A percentile compares a stretch with the other conserved stretches of the same genome.
These are phyloP conservation scores for Aspergillus unguis DNA, from an alignment of 2,329 filamentous ascomycete species.

Conservation along the genomic window DNA sequence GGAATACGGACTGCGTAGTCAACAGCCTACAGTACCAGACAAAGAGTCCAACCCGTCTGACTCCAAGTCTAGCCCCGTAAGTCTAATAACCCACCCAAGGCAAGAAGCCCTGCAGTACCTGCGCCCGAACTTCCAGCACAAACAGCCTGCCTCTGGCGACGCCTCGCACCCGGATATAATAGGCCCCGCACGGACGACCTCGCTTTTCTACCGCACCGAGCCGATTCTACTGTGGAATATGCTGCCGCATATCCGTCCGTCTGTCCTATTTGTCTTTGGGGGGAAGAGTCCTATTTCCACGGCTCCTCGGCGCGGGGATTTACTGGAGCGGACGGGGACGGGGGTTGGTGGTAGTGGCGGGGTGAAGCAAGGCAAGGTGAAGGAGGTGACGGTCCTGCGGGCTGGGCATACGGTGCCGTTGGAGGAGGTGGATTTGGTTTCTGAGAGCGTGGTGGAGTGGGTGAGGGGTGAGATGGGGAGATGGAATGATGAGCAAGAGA, in stretches of 20 bases:
- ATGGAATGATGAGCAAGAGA: neutral
- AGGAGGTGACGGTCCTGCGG: neutral
- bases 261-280: neutral
- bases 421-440: neutral
- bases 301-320: neutral
- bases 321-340: neutral
- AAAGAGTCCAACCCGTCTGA: neutral
- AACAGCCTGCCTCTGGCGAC: neutral
- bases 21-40: neutral
- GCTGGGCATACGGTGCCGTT: neutral
- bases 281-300: neutral
- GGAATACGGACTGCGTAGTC: constrained; percentile 12
- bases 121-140: constrained; percentile 24
- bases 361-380: neutral
- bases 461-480: neutral
- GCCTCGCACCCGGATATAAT: constrained; percentile 6
- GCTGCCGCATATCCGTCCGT: neutral
- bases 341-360: neutral
- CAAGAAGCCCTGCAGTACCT: constrained; percentile 61
- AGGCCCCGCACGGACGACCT: neutral
- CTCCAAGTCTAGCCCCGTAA: constrained; percentile 46
- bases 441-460: neutral
- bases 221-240: neutral
- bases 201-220: constrained; percentile 10
- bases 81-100: constrained; percentile 69